Base-by-base conservation (phyloP, 108 stramenopile genomes). In the Pinguiococcus pyrenoidosus region DNA sequence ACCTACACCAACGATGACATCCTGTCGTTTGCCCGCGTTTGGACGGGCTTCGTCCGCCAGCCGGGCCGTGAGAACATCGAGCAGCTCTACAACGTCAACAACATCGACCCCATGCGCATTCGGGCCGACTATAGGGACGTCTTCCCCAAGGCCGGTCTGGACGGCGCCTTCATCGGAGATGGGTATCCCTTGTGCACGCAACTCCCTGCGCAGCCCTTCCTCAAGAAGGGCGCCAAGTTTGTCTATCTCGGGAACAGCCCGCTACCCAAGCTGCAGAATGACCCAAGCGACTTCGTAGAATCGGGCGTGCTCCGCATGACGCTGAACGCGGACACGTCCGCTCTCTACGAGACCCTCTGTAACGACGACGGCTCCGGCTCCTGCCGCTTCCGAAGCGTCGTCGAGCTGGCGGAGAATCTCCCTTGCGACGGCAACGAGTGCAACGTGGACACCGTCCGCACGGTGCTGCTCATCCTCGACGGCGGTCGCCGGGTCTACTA, bases 1-100 rank as follows among this genome's bases (percentile, higher is more conserved):
- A 69, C 68, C 1, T 84, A 84, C 61, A 67, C 72, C 1, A 78
- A 80, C 47, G 69, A 76, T n/a, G 79, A 81, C 58, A 78, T 84
- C 37, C 49, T 62, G 41, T 62, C 59, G 39, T 69, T 46, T 10
- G 68, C 77, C 0, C 64, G 68, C 37, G 75, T 66, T 2, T 78
- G 75, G 77, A 81, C 80, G 27, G 80, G 77, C 7, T 74, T 78
- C 40, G 25, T 64, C 26, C 38, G 27, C 4, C 50, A 49, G 18
- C 18, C 35, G 40, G 29, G 43, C 38, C 56, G 77, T 8, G 71
- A 68, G 3, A 78, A 78, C 35, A 56, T 46, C 33, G 74, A 75
- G 51, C n/a, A 18, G 16, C 33, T 22, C 29, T 5, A 32, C 29
- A 37, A 28, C 6, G 25, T 17, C 43, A 42, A 73, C 54, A 51